Evolutionary conservation across 1,284 basidiomycete genomes (phyloP), one percentile per base, ranked within the genome.

Genomic region (Rhodotorula sp.): DNA sequence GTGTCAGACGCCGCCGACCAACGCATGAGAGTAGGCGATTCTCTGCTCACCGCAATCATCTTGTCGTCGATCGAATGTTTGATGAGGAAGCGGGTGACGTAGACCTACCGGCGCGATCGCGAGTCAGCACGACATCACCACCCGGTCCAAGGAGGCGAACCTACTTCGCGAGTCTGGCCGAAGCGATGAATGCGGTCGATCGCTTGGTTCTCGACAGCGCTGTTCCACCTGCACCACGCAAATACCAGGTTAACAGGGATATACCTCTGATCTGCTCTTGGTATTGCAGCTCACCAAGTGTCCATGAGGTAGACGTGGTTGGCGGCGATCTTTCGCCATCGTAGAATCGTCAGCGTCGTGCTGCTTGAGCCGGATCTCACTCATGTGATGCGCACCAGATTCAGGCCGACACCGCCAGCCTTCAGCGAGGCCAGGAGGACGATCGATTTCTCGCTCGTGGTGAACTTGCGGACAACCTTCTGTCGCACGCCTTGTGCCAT

Each of bases 401-500:
- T 77, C 20, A 77, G 69, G 5, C 96, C 95, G 15, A 97, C 94
- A 16, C 95, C 95, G 29, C 95, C 95, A 0, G 95, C 96, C 80
- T 95, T 78, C 43, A 93, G 80, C 78, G 92, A 95, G 68, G 97
- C 87, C 62, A 97, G 87, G 54, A 98, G 83, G 26, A 98, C 85
- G 82, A 97, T 91, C 79, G 91, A 90, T 78, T 91, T 89, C 1
- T 90, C 88, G 71, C 86, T 87, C 62, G 86, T 88, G 86, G 75
- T 94, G 70, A 99, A 86, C 8, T 89, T 87, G 56, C 87, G 83
- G 48, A 99, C 85, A 1, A 91, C 89, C 12, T 85, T 86, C 52
- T 87, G 89, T 61, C 93, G 87, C 79, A 91, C 90, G 81, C 90
- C 91, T 77, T 97, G 86, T 76, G 90, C 88, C 89, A 97, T 94